phyloP scores from a whole-genome alignment of 2,329 filamentous ascomycete species.

The Mycosphaerelloides madeirae region DNA sequence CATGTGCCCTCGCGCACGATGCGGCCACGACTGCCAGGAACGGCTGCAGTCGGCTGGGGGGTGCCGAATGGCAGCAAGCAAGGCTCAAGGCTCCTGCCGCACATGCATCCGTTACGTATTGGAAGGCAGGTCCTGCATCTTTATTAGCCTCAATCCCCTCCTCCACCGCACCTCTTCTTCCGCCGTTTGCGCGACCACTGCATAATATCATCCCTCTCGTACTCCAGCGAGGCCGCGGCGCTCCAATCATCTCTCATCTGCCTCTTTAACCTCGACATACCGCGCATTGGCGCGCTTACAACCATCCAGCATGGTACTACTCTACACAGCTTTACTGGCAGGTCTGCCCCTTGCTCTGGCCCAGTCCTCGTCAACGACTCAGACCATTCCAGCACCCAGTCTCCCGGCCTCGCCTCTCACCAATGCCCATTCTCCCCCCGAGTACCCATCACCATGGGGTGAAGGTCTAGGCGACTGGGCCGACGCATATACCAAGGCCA shows the following conservation, averaged over 20 bases:
- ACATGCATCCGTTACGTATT: no score
- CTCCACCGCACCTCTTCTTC: no score
- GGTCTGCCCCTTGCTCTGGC: slow-evolving; percentile 28
- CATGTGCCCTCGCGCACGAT: neutral
- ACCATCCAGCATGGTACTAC: slow-evolving; percentile 20
- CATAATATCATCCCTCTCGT: no score
- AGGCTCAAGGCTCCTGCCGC: no score
- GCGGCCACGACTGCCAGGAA: neutral
- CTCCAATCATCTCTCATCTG: no score
- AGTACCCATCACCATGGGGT: slow-evolving; percentile 86
- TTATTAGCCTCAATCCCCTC: no score
- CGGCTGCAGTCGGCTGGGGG: neutral
- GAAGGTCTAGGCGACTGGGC: slow-evolving; percentile 69
- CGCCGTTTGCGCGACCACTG: no score
- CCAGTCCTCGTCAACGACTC: slow-evolving; percentile 20
- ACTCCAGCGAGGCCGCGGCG: no score
- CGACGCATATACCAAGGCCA: slow-evolving; percentile 69
- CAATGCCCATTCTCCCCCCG: slow-evolving; percentile 53
- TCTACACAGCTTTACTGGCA: slow-evolving; percentile 24
- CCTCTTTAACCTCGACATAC: no score
- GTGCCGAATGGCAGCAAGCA: no score
- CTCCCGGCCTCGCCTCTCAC: slow-evolving; percentile 1
- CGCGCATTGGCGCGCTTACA: neutral
- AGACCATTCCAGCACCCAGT: neutral
- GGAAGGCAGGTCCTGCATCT: no score